These are phyloP conservation scores for Cyberlindnera suaveolens DNA, from an alignment of 805 yeast species.

Conservation along the genomic window DNA sequence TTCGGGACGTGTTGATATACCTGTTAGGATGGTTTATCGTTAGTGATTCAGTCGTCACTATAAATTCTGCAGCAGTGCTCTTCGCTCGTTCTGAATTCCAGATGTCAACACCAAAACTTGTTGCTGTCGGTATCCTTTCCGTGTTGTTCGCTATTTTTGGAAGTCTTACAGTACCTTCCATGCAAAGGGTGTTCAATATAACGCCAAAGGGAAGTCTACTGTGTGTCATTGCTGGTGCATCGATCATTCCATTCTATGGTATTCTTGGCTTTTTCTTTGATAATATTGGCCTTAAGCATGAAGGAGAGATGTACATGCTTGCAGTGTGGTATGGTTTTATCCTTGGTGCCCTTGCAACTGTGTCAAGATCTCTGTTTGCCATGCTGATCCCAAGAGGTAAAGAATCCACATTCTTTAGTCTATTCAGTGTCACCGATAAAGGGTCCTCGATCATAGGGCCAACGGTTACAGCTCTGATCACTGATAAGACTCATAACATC, in stretches of 20 bases:
- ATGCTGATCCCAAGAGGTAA: slow-evolving; percentile 67
- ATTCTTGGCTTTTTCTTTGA: slow-evolving; percentile 54
- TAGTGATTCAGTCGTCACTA: slow-evolving; percentile 71
- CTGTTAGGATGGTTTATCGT: slow-evolving; percentile 71
- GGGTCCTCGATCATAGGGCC: slow-evolving; percentile 78
- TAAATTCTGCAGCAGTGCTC: slow-evolving; percentile 71
- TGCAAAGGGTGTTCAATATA: slow-evolving; percentile 29
- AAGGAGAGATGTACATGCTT: slow-evolving; percentile 61
- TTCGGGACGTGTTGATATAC: slow-evolving; percentile 62
- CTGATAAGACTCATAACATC: slow-evolving; percentile 68
- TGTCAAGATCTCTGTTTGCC: slow-evolving; percentile 62
- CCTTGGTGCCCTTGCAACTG: slow-evolving; percentile 66
- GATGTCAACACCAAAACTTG: slow-evolving; percentile 64
- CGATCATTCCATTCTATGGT: slow-evolving; percentile 68
- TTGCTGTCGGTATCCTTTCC: slow-evolving; percentile 57
- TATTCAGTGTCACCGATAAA: slow-evolving; percentile 74
- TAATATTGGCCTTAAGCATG: slow-evolving; percentile 50
- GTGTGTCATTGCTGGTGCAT: slow-evolving; percentile 51
- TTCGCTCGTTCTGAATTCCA: slow-evolving; percentile 66
- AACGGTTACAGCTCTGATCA: slow-evolving; percentile 59
- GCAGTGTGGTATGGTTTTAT: slow-evolving; percentile 75
- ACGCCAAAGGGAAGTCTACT: slow-evolving; percentile 45
- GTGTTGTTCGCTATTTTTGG: slow-evolving; percentile 66
- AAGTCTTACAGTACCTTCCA: slow-evolving; percentile 50
- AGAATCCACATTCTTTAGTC: slow-evolving; percentile 70